phyloP scores from a whole-genome alignment of 2,329 filamentous ascomycete genomes.

The Ceratocystis eucalypticola region DNA sequence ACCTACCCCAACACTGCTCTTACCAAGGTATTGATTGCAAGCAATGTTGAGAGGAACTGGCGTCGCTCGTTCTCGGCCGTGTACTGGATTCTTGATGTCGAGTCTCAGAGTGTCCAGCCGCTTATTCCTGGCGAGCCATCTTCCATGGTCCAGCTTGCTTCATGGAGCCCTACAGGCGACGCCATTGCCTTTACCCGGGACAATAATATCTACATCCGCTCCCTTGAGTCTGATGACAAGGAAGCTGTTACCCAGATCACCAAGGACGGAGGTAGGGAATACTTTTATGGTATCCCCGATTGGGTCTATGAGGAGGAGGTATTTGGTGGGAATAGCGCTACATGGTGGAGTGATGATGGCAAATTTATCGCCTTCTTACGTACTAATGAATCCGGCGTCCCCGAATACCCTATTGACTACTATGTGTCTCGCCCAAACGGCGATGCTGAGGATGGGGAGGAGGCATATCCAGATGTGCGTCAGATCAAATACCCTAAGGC shows the following conservation, averaged over 20 bases:
- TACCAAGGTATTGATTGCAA: constrained; percentile 72
- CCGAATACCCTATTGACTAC: constrained; percentile 86
- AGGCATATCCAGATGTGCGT: constrained; percentile 79
- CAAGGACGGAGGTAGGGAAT: constrained; percentile 68
- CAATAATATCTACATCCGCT: constrained; percentile 81
- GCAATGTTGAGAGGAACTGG: constrained; percentile 63
- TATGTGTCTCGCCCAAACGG: constrained; percentile 80
- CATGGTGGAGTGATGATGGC: constrained; percentile 91
- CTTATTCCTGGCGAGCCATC: constrained; percentile 56
- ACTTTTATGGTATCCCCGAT: constrained; percentile 93
- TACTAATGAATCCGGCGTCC: constrained; percentile 85
- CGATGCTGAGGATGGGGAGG: constrained; percentile 55
- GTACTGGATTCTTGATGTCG: constrained; percentile 90
- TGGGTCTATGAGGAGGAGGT: constrained; percentile 76
- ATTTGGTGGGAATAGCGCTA: constrained; percentile 63
- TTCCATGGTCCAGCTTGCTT: constrained; percentile 64
- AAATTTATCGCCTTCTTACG: constrained; percentile 82
- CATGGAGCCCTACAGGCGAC: constrained; percentile 79
- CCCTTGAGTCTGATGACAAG: constrained; percentile 28
- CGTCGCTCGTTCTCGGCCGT: constrained; percentile 73
- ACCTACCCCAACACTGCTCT: constrained; percentile 70
- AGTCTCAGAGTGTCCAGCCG: constrained; percentile 60
- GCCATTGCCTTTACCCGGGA: constrained; percentile 77
- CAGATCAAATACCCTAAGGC: constrained; percentile 97
- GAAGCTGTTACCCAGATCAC: constrained; percentile 56